Base-by-base conservation (phyloP, 305 asterid species). In the Fraxinus latifolia region DNA sequence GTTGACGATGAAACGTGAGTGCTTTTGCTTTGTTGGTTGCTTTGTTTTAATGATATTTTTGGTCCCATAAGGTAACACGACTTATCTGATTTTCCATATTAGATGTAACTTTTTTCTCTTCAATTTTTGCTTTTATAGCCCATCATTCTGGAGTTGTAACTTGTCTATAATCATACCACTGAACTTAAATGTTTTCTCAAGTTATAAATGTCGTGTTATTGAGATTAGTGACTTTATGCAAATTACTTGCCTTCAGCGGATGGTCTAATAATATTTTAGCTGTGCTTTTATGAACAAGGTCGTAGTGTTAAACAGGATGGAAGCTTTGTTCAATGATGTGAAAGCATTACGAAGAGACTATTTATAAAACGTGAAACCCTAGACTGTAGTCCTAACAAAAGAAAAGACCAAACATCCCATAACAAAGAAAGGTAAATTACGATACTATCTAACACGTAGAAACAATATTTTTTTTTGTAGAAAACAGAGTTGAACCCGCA, bases 1-100 rank as follows among this genome's bases (percentile, higher is more conserved):
- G 98, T 96, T 68, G 98, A 96, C 90, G 94, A 85, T 5, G 86
- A 96, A 87, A 96, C 95, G 99, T 96, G 86, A 91, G 99, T 84
- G 80, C 80, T 81, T 85, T 58, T 37, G 34, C 85, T 65, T 82
- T 70, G 78, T 50, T 77, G 74, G 23, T 67, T 85, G 47, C 80
- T 39, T 31, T 67, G 50, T 31, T 58, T 82, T 31, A 12, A 23
- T 58, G 42, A 21, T 74, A 36, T 50, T 82, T 71, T 77, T 82
- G 74, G 23, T 70, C 75, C 75, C 60, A 17, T 83, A 80, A 27
- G 25, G 15, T 55, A 34, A 29, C 14, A 1, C 23, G 0, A 14
- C 25, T 19, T 77, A 1, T 47, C 25, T 77, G 47, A 3, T 19
- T 53, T 12, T 27, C 70, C 39, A 6, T 27, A 60, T 34, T 29